Base-by-base conservation (phyloP, 345 rosid genomes). In the Eucalyptus regnans region DNA sequence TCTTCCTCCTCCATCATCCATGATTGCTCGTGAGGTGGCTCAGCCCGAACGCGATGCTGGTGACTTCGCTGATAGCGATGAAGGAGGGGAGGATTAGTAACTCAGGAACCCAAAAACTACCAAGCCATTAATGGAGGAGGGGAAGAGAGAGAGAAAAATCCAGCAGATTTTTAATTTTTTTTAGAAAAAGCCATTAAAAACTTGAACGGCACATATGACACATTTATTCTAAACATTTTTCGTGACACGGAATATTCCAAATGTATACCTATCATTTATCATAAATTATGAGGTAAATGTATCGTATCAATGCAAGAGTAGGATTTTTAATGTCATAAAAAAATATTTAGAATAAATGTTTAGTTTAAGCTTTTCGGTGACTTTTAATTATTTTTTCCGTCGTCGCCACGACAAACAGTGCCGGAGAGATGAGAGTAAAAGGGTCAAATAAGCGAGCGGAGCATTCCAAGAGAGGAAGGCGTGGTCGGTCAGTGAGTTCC, bases 221-320 rank as follows among this genome's bases (percentile, higher is more conserved):
- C 2, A 18, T 52, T 7, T 20, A 52, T 3, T 20, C 5, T 20
- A 52, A 52, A 52, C 5, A 0, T 20, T 52, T 52, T 8, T 52
- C 2, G 10, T 52, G 10, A 52, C 58, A 52, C 58, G 1, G 2
- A 20, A 52, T 8, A 52, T 52, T 52, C 58, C 25, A 52, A 52
- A 52, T 52, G 18, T 52, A 52, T 52, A 52, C 25, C 25, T 7
- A 8, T 52, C 10, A 8, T 52, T 52, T 52, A 52, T 52, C 10
- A 52, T 56, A 56, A 23, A 56, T 9, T 56, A 56, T 56, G 29
- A 56, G 12, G 29, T 23, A 23, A 56, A 56, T 56, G 29, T 4
- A 56, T 9, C 1, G 0, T 1, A 56, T 23, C 31, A 25, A n/a
- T n/a, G 10, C 41, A 31, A 66, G 31, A 29, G 0, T 7, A 64